Evolutionary conservation across 768 basidiomycete genomes (phyloP).

Genomic region (Gelatoporia subvermispora): DNA sequence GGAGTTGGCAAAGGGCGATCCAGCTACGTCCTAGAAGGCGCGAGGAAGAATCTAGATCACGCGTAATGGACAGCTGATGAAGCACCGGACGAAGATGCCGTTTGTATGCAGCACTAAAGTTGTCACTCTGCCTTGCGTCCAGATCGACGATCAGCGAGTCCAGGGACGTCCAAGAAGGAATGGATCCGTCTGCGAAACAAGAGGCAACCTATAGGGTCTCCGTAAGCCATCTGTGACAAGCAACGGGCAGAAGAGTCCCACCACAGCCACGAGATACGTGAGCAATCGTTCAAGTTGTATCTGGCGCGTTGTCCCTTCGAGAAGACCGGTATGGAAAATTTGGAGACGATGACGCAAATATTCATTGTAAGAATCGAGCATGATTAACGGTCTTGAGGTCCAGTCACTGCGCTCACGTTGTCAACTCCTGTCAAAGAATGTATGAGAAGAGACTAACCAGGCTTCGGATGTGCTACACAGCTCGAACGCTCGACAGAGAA

Average conservation of each 20-base stretch:
- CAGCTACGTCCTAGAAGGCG: constrained; percentile 43
- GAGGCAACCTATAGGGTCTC: too few relatives aligned
- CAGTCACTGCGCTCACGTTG: constrained; percentile 1
- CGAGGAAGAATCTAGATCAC: not conserved
- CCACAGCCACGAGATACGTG: not conserved
- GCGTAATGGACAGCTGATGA: not conserved
- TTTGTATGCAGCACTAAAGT: constrained; percentile 3
- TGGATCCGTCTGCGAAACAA: too few relatives aligned
- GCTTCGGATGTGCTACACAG: constrained; percentile 8
- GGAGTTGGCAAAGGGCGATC: constrained; percentile 52
- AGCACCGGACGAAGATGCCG: constrained; percentile 7
- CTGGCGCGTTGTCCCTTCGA: not conserved
- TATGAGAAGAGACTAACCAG: constrained; percentile 10
- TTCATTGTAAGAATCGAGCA: constrained; percentile 5
- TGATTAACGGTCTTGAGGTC: constrained; percentile 1
- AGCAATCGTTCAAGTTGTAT: not conserved
- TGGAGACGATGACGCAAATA: constrained; percentile 10
- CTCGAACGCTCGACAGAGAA: constrained; percentile 14
- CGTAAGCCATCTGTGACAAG: too few relatives aligned
- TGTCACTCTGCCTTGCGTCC: not conserved
- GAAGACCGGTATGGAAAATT: not conserved
- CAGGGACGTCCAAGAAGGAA: not conserved
- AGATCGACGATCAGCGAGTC: not conserved
- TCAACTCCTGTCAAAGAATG: not conserved
- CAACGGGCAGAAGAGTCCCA: too few relatives aligned